Conservation (phyloP, 2,329 filamentous ascomycete species). For the Aphanoascus verrucosus region DNA sequence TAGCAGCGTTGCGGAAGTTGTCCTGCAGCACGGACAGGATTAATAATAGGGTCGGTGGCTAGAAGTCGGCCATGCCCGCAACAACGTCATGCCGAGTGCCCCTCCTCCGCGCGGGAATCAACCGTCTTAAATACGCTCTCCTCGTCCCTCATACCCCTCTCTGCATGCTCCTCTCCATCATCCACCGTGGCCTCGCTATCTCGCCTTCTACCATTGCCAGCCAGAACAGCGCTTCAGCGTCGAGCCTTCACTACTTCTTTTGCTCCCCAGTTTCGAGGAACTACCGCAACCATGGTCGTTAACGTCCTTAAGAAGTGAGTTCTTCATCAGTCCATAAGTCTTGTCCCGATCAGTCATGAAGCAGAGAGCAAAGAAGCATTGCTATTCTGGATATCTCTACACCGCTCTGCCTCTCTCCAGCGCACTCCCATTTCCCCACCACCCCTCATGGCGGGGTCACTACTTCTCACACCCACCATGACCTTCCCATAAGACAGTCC, state of each 20-base stretch:
- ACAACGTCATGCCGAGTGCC: constrained; percentile 16
- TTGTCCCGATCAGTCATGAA: background rate
- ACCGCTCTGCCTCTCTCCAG: too few relatives aligned
- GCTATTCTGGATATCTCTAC: too few relatives aligned
- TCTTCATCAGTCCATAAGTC: background rate
- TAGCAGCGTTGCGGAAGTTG: too few relatives aligned
- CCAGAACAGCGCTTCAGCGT: constrained; percentile 10
- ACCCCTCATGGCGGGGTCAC: too few relatives aligned
- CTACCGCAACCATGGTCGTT: constrained; percentile 37
- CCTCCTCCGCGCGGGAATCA: background rate
- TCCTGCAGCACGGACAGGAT: too few relatives aligned
- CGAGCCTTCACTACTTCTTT: constrained; percentile 24
- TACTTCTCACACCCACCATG: too few relatives aligned
- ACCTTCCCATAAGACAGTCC: too few relatives aligned
- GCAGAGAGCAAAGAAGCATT: background rate
- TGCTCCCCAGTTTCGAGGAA: constrained; percentile 34
- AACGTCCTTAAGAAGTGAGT: constrained; percentile 35
- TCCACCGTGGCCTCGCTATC: constrained; percentile 8
- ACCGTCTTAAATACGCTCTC: background rate
- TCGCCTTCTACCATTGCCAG: constrained; percentile 10
- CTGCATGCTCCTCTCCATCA: constrained; percentile 15
- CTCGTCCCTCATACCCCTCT: constrained; percentile 2
- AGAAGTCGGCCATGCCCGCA: constrained; percentile 11
- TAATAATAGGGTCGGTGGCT: constrained; percentile 9
- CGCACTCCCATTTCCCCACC: too few relatives aligned